Percentiles rank a stretch among this genome's conserved stretches.
These are phyloP conservation scores for Gloeostereum incarnatum DNA, from an alignment of 768 basidiomycete species.

Conservation along the genomic window DNA sequence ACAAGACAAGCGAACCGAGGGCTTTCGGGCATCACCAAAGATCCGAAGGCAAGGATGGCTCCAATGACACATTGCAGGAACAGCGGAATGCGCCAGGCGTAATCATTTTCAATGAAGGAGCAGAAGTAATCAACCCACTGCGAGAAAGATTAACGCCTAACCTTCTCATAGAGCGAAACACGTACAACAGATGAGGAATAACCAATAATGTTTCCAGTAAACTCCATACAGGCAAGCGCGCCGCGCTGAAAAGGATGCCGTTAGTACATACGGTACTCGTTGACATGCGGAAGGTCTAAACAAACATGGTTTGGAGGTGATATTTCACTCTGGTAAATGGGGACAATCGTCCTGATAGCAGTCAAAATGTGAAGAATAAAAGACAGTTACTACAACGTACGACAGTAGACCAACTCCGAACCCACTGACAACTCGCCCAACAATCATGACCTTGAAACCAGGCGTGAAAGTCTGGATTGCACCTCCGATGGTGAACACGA, in stretches of 20 bases:
- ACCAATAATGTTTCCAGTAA: slow-evolving; percentile 87
- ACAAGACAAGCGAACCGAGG: slow-evolving; percentile 30
- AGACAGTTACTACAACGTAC: slow-evolving; percentile 26
- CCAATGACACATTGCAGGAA: slow-evolving; percentile 63
- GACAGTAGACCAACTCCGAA: slow-evolving; percentile 73
- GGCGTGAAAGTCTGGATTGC: slow-evolving; percentile 75
- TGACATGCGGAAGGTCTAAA: slow-evolving; percentile 3
- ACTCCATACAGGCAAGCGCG: slow-evolving; percentile 90
- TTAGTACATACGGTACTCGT: background rate
- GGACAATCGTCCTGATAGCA: slow-evolving; percentile 75
- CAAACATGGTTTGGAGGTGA: slow-evolving; percentile 84
- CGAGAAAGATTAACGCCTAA: slow-evolving; percentile 1
- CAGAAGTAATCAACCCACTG: slow-evolving; percentile 87
- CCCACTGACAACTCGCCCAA: slow-evolving; percentile 63
- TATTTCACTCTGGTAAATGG: slow-evolving; percentile 93
- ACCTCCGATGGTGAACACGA: slow-evolving; percentile 82
- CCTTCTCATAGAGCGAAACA: slow-evolving; percentile 8
- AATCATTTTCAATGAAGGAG: slow-evolving; percentile 56
- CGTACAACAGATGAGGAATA: slow-evolving; percentile 85
- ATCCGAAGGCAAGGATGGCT: slow-evolving; percentile 47
- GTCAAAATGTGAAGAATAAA: slow-evolving; percentile 1
- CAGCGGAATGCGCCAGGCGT: slow-evolving; percentile 63
- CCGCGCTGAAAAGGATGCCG: slow-evolving; percentile 54
- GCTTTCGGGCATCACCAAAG: slow-evolving; percentile 59
- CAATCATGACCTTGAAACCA: slow-evolving; percentile 72